Evolutionary conservation across 2,329 filamentous ascomycete genomes (phyloP).

Genomic region (Parastagonospora nodorum): DNA sequence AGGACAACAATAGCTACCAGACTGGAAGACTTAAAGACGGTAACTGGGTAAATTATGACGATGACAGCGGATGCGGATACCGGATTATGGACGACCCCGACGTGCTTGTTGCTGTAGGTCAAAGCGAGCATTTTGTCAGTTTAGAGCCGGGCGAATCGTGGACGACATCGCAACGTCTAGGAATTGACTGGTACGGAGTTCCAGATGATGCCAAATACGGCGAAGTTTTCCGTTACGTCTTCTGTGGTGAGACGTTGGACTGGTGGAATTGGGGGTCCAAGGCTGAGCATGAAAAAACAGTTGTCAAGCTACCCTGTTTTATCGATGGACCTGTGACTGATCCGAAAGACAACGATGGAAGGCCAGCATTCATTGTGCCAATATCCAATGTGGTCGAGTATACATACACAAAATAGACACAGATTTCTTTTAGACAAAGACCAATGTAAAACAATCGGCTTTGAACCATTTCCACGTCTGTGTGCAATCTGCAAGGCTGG

Average conservation of each 20-base stretch:
- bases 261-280: conserved; percentile 9
- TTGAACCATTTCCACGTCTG: neutral
- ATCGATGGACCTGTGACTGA: conserved; percentile 3
- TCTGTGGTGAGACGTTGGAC: conserved; percentile 1
- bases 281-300: conserved; percentile 5
- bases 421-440: neutral
- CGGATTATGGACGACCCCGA: conserved; percentile 5
- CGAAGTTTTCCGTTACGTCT: conserved; percentile 2
- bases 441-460: neutral
- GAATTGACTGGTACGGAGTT: conserved; percentile 1
- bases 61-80: conserved; percentile 1
- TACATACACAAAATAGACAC: neutral
- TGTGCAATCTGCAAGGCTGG: neutral
- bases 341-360: conserved; percentile 5
- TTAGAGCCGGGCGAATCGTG: conserved; percentile 6
- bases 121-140: conserved; percentile 5
- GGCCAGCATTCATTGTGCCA: conserved; percentile 2
- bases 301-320: conserved; percentile 7
- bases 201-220: conserved; percentile 4
- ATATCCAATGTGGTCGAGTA: conserved; percentile 4
- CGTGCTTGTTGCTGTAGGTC: conserved; percentile 1
- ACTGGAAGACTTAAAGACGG: conserved; percentile 3
- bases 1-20: conserved; percentile 1
- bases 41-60: conserved; percentile 4
- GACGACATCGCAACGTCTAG: conserved; percentile 5